Base-by-base conservation (phyloP, 106 monocot genomes). In the Allium cepa region DNA sequence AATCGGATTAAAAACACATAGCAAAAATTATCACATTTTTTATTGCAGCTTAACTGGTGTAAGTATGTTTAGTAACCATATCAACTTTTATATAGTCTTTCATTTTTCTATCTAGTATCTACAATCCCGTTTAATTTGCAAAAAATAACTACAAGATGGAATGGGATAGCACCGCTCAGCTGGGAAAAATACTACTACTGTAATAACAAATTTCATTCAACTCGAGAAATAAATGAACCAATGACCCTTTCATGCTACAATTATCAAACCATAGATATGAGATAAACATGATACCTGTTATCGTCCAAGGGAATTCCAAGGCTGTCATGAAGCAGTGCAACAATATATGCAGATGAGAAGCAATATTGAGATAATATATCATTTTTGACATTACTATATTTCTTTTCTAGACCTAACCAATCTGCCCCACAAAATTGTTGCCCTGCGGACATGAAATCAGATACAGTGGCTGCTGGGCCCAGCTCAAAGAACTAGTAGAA, bases 321-420 rank as follows among this genome's bases (percentile, higher is more conserved):
- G 73, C 79, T 76, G 71, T 91, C 88, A 56, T 95, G 88, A 27
- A 95, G 76, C 53, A 95, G 81, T 55, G 95, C 91, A 49, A 95
- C 91, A 62, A 95, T 91, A 59, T 95, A 95, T 59, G 95, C 95
- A 67, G 91, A 82, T 67, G 95, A 95, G 75, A 95, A 95, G 74
- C 95, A 95, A 74, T 91, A 95, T 8, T 66, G 85, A 60, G 76
- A 67, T 18, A 91, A 69, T 67, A 83, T 85, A 63, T 81, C 88
- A 12, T 83, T 88, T 1, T 67, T 53, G 9, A 70, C 16, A 66
- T 28, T 60, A 74, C 69, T 72, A 60, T 88, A 84, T 53, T 72
- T 80, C 59, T 72, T 60, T 76, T 72, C 80, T 47, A 91, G 75
- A 10, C 59, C 80, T 58, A 55, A 53, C 83, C 75, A 88, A 57